Conservation (phyloP, 495 filamentous ascomycete genomes). For the Penicillium tannophilum region DNA sequence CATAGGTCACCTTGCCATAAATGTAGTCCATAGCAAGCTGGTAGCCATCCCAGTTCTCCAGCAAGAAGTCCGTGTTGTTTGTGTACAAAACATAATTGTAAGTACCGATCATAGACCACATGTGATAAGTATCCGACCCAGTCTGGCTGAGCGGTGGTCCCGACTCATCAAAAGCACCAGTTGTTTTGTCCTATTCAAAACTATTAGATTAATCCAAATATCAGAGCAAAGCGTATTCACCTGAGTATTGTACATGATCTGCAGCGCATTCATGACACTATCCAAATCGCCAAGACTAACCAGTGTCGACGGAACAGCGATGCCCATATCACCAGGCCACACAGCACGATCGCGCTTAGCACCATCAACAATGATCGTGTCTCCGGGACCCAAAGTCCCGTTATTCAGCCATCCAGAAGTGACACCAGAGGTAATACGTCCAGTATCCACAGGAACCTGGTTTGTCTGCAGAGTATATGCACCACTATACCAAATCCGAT, state of each 20-base stretch:
- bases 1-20: conserved; percentile 50
- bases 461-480: conserved; percentile 66
- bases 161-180: conserved; percentile 58
- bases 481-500: conserved; percentile 66
- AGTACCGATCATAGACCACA: conserved; percentile 64
- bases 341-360: conserved; percentile 62
- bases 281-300: conserved; percentile 62
- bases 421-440: conserved; percentile 53
- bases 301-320: conserved; percentile 57
- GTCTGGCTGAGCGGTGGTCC: conserved; percentile 60
- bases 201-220: not conserved
- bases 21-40: conserved; percentile 56
- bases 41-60: conserved; percentile 53
- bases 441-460: conserved; percentile 55
- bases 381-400: conserved; percentile 55
- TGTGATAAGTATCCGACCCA: conserved; percentile 63
- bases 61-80: conserved; percentile 53
- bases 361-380: conserved; percentile 57
- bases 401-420: conserved; percentile 57
- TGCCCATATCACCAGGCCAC: conserved; percentile 65
- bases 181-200: conserved; percentile 22
- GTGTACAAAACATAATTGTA: conserved; percentile 65
- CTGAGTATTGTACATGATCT: conserved; percentile 62
- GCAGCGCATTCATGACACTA: conserved; percentile 62
- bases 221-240: conserved; percentile 23